Evolutionary conservation across 345 rosid genomes (phyloP), one percentile per base, ranked within the genome.

Genomic region (Orychophragmus violaceus): DNA sequence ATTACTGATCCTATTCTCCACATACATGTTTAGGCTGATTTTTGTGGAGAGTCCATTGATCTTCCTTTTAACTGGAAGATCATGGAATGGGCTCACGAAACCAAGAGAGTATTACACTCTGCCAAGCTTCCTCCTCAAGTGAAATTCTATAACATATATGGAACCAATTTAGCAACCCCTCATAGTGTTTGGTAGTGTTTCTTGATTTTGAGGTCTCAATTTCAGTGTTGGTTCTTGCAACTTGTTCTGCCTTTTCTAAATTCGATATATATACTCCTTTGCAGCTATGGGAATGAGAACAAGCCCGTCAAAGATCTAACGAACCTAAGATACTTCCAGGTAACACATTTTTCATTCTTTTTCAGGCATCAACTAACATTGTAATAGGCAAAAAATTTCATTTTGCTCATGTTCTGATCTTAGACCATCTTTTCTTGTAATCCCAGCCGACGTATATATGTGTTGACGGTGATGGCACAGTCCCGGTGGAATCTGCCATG

Each of bases 381-480:
- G 39, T 24, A 12, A 42, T 7, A 27, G 25, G 10, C 19, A 33
- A 50, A 1, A 69, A n/a, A 1, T 13, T 5, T 5, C 3, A 19
- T 23, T 58, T 48, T 37, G 24, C 12, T 50, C 33, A 66, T 17
- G 29, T 44, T 50, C 68, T 74, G 52, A 67, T 59, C n/a, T 18
- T 24, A 24, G 10, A 32, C 50, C 6, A 35, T 45, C 1, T 46
- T 46, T 5, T 21, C 19, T 53, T 35, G 58, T 74, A 8, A 70
- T 77, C 75, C 69, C 92, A 93, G 97, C 91, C 98, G 4, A 80
- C 57, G 3, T 93, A 85, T 76, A 81, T 87, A 63, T 90, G 85
- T 27, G 84, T 90, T 48, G 96, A 93, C 60, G 97, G 98, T 22
- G 98, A 90, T 74, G 98, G 98, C 51, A 93, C 98, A 66, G 98